These are phyloP conservation scores for Vaccinium darrowii DNA, from an alignment of 148 eudicot species.

Conservation along the genomic window DNA sequence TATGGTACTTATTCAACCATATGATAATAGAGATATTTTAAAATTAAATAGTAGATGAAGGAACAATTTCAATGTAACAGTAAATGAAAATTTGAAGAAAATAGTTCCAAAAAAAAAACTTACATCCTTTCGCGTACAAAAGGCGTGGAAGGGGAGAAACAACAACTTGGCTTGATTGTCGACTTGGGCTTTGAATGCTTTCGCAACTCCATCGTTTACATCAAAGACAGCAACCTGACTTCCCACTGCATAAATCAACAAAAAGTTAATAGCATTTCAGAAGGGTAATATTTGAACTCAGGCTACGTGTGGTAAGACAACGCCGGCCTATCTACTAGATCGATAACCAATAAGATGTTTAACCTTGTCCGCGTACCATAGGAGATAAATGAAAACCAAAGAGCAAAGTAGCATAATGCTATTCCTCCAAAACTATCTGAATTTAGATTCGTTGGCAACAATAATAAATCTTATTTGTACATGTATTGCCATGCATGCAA, in stretches of 20 bases:
- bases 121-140: slow-evolving; percentile 78
- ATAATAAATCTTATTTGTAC: neutral
- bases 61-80: neutral
- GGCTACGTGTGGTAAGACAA: too few relatives aligned
- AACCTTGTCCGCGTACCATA: neutral
- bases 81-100: neutral
- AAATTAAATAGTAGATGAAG: neutral
- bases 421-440: too few relatives aligned
- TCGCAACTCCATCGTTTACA: slow-evolving; percentile 32
- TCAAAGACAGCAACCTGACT: slow-evolving; percentile 25
- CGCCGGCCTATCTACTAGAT: neutral
- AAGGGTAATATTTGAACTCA: neutral
- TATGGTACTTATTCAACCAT: neutral
- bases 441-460: neutral
- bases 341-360: neutral
- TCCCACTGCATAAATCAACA: slow-evolving; percentile 27
- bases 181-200: slow-evolving; percentile 18
- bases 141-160: slow-evolving; percentile 84
- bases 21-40: neutral
- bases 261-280: too few relatives aligned
- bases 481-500: slow-evolving; percentile 7
- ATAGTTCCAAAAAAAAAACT: slow-evolving; percentile 18
- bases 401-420: too few relatives aligned
- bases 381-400: too few relatives aligned
- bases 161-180: slow-evolving; percentile 60